These are phyloP conservation scores for Colletotrichum viniferum DNA, from an alignment of 2,329 filamentous ascomycete species.

Conservation along the genomic window DNA sequence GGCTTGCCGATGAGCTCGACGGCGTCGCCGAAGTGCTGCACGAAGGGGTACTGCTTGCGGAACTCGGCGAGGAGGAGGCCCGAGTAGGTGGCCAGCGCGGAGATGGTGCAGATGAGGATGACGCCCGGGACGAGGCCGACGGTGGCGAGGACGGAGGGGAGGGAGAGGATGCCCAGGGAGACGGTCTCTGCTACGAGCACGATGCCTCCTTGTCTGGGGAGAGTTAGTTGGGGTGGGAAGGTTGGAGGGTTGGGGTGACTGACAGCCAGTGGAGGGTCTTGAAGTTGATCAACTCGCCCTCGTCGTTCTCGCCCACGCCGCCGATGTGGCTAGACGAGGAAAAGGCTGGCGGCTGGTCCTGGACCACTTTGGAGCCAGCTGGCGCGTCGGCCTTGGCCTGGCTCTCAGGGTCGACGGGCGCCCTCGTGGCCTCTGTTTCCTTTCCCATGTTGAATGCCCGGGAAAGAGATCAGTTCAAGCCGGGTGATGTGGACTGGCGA, in stretches of 20 bases:
- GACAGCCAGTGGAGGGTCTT: constrained; percentile 43
- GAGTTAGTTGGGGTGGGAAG: background rate
- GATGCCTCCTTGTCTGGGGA: constrained; percentile 46
- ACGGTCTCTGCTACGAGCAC: constrained; percentile 49
- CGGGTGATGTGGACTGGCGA: background rate
- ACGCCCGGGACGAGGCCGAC: constrained; percentile 76
- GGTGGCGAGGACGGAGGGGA: constrained; percentile 75
- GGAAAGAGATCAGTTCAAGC: background rate
- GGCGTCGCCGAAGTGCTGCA: constrained; percentile 70
- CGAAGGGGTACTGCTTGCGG: constrained; percentile 71
- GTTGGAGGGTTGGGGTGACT: background rate
- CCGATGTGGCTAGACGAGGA: background rate
- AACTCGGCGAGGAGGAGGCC: constrained; percentile 67
- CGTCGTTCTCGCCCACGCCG: background rate
- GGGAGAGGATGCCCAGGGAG: constrained; percentile 65
- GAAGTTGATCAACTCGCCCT: constrained; percentile 34
- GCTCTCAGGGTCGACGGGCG: background rate
- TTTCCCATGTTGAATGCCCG: constrained; percentile 1
- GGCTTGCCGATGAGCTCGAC: constrained; percentile 57
- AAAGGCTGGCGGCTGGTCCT: background rate
- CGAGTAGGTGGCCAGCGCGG: constrained; percentile 70
- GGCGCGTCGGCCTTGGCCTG: background rate
- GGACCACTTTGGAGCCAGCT: background rate
- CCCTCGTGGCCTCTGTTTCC: background rate
- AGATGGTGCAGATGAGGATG: constrained; percentile 70